A percentile compares a stretch with the other conserved stretches of the same genome.
phyloP scores from a whole-genome alignment of 352 stramenopile genomes.

The Globisporangium megalacanthum region DNA sequence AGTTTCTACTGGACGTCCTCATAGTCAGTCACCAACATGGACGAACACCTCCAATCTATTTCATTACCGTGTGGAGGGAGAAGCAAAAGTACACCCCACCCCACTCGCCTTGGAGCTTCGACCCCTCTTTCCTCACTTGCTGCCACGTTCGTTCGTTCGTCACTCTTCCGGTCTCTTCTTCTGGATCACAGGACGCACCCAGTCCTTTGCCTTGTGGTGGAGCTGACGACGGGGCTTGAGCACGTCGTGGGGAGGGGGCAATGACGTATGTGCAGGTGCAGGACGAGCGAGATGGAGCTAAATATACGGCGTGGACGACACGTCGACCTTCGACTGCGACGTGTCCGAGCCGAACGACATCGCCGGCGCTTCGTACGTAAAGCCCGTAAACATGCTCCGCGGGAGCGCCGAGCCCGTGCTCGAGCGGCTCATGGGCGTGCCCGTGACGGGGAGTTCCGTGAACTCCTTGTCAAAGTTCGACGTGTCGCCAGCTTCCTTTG shows the following conservation, averaged over 20 bases:
- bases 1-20: too few species aligned
- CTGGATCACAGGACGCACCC: too few species aligned
- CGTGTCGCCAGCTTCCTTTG: slow-evolving; percentile 82
- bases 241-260: background rate
- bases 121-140: too few species aligned
- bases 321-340: slow-evolving; percentile 83
- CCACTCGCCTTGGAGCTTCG: background rate
- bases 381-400: slow-evolving; percentile 83
- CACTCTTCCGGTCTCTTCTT: too few species aligned
- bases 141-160: too few species aligned
- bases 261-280: background rate
- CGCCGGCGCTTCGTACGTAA: slow-evolving; percentile 82
- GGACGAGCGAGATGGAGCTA: slow-evolving; percentile 33
- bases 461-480: slow-evolving; percentile 91
- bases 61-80: background rate
- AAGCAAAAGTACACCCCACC: background rate
- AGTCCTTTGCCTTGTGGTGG: too few species aligned
- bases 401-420: slow-evolving; percentile 48
- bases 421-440: slow-evolving; percentile 74
- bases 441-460: slow-evolving; percentile 79
- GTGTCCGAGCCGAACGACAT: slow-evolving; percentile 84
- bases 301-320: slow-evolving; percentile 84
- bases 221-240: background rate
- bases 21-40: too few species aligned
- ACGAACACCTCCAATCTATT: background rate